A percentile compares a stretch with the other conserved stretches of the same genome.
These are phyloP conservation scores for Crepidotus variabilis DNA, from an alignment of 768 basidiomycete species.

Conservation along the genomic window DNA sequence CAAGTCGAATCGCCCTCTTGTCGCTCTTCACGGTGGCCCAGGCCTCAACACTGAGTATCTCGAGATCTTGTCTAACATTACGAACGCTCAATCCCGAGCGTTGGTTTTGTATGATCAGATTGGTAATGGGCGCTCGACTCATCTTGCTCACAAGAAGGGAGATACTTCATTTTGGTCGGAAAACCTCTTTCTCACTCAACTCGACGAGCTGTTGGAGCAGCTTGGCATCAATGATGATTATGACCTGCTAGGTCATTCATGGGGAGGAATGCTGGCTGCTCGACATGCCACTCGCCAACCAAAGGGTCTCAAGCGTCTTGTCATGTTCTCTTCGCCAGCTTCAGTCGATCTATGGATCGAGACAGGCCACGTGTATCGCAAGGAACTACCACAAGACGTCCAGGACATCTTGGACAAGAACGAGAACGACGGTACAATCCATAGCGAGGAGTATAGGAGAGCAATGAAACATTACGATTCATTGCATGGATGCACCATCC, in stretches of 20 bases:
- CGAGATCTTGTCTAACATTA: slow-evolving; percentile 34
- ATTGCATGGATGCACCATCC: slow-evolving; percentile 19
- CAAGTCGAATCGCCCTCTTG: slow-evolving; percentile 28
- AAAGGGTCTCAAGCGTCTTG: slow-evolving; percentile 32
- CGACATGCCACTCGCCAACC: slow-evolving; percentile 39
- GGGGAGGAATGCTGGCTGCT: slow-evolving; percentile 51
- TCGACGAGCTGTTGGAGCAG: slow-evolving; percentile 41
- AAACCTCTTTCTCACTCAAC: slow-evolving; percentile 51
- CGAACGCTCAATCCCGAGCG: slow-evolving; percentile 29
- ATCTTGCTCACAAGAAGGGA: slow-evolving; percentile 34
- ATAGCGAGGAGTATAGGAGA: slow-evolving; percentile 11
- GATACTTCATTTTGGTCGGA: slow-evolving; percentile 44
- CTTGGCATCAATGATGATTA: slow-evolving; percentile 38
- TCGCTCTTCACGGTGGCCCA: slow-evolving; percentile 49
- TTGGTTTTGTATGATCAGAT: slow-evolving; percentile 56
- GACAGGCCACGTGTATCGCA: slow-evolving; percentile 17
- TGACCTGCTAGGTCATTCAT: slow-evolving; percentile 51
- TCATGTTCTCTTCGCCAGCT: slow-evolving; percentile 29
- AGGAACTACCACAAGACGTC: slow-evolving; percentile 14
- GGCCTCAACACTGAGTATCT: slow-evolving; percentile 44
- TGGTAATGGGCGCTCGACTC: slow-evolving; percentile 49
- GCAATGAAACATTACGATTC: slow-evolving; percentile 22
- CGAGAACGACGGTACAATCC: slow-evolving; percentile 12
- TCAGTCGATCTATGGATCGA: slow-evolving; percentile 22
- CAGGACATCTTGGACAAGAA: slow-evolving; percentile 11